A percentile compares a stretch with the other conserved stretches of the same genome.
Conservation (phyloP, 192 early-diverging fungal species). For the Linnemannia exigua region DNA sequence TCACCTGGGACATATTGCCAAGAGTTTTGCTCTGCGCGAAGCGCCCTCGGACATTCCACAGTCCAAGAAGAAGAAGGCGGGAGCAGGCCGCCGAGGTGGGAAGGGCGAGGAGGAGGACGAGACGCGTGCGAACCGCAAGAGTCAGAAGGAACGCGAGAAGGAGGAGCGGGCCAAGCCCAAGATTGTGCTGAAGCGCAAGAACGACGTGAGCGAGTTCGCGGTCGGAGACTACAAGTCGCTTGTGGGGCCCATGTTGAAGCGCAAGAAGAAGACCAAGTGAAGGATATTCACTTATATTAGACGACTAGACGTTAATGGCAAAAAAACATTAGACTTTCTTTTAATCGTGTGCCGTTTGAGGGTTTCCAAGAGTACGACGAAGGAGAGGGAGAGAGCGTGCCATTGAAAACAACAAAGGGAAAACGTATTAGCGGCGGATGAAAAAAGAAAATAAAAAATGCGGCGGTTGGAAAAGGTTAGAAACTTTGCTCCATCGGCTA, state of each 20-base stretch:
- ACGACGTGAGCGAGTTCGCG: conserved; percentile 59
- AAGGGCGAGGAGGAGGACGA: conserved; percentile 30
- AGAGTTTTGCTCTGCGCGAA: conserved; percentile 96
- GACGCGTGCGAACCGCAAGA: conserved; percentile 32
- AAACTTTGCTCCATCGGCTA: neutral
- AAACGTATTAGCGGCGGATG: neutral
- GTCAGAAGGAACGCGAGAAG: conserved; percentile 48
- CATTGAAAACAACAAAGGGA: neutral
- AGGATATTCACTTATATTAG: neutral
- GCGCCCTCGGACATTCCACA: conserved; percentile 80
- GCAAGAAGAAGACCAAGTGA: conserved; percentile 50
- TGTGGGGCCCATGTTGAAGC: conserved; percentile 54
- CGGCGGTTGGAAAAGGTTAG: neutral
- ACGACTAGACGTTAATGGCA: neutral
- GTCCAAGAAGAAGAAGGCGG: conserved; percentile 55
- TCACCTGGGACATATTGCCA: conserved; percentile 97
- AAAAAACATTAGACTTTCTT: neutral
- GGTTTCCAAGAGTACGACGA: too few species aligned
- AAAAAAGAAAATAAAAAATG: neutral
- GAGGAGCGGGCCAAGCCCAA: conserved; percentile 42
- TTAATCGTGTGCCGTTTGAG: too few species aligned
- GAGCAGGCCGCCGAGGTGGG: conserved; percentile 7
- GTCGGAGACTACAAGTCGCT: conserved; percentile 54
- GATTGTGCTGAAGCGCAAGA: conserved; percentile 55
- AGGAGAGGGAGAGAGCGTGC: too few species aligned